Base-by-base conservation (phyloP, 1,139 yeast species). In the Williopsis jadinii region DNA sequence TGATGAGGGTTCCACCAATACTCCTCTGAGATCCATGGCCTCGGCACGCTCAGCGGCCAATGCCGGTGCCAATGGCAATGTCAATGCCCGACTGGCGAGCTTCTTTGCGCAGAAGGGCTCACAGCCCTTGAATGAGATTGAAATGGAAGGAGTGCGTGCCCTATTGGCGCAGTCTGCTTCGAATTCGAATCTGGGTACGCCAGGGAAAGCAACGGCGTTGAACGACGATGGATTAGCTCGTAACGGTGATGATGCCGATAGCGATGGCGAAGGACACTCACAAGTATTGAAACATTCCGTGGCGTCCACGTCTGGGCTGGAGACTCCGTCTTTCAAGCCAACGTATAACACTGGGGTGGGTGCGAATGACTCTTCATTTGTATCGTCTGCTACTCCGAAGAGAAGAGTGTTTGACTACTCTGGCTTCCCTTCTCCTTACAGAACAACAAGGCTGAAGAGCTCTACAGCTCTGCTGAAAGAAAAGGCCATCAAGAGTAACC, bases 61-160 rank as follows among this genome's bases (percentile, higher is more conserved):
- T 3, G 55, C 54, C n/a, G 37, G 1, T 19, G 27, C 9, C 34
- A 36, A 11, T 13, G 11, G 24, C 15, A 15, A 32, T 9, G 15
- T 75, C 55, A 83, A 80, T 58, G 78, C 75, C 40, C 71, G 77
- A 28, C 66, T 88, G 43, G 82, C 90, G 8, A 77, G 72, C 34
- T 88, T 88, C 56, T 88, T 88, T 60, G 71, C 72, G 30, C 68
- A 67, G 32, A 87, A 85, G 56, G 96, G 96, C n/a, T 76, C 80
- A 45, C 64, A 65, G 13, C 90, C 94, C 9, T 66, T 88, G 45
- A 71, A 80, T 10, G 88, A 82, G 13, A 69, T 87, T 38, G 97
- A 90, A 60, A 74, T 81, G 49, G 95, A 83, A 56, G 96, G 96
- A 5, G 95, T 88, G 0, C 62, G 84, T 55, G 75, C 95, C 2